Base-by-base conservation (phyloP, 176 grass and related monocot species). In the Hyparrhenia diplandra region DNA sequence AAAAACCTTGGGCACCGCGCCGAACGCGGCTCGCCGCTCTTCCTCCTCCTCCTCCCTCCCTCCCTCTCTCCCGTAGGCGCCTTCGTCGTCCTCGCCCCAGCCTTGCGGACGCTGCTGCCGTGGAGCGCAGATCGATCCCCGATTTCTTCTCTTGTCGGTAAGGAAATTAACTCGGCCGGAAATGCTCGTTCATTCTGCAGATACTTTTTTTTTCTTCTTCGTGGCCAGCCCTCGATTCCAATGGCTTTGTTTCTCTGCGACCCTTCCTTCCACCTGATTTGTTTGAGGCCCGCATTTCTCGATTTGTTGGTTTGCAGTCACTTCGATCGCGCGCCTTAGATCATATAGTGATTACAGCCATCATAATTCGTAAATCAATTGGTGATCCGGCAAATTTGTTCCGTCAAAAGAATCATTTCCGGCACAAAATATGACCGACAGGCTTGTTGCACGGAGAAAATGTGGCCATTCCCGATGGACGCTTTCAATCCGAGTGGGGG, bases 1-100 rank as follows among this genome's bases (percentile, higher is more conserved):
- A 14, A 36, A 6, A n/a, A 21, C 76, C 61, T 23, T 66, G n/a
- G n/a, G n/a, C n/a, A n/a, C 40, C 61, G 29, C 76, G 41, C 61
- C 45, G 45, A 52, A 52, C 45, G 27, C 70, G 71, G 46, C 76
- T 24, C 76, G 11, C 76, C 76, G 20, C 76, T 66, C 76, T 17
- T 36, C 62, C 61, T 51, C 28, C 41, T 41, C n/a, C n/a, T n/a
- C n/a, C n/a, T n/a, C n/a, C n/a, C n/a, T n/a, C n/a, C 39, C 57
- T 14, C 13, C 37, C 12, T 3, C 0, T 1, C 6, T 10, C 24
- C 8, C 42, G 27, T 10, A 10, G 43, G 69, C 69, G 43, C 24
- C 14, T 27, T 72, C 43, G 75, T 17, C 76, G 76, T 66, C 27
- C 61, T 78, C 28, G 45, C 45, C 45, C 17, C 25, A 28, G 31